A percentile compares a stretch with the other conserved stretches of the same genome.
Evolutionary conservation across 2,329 filamentous ascomycete genomes (phyloP).

Genomic region (Macrophomina phaseolina): DNA sequence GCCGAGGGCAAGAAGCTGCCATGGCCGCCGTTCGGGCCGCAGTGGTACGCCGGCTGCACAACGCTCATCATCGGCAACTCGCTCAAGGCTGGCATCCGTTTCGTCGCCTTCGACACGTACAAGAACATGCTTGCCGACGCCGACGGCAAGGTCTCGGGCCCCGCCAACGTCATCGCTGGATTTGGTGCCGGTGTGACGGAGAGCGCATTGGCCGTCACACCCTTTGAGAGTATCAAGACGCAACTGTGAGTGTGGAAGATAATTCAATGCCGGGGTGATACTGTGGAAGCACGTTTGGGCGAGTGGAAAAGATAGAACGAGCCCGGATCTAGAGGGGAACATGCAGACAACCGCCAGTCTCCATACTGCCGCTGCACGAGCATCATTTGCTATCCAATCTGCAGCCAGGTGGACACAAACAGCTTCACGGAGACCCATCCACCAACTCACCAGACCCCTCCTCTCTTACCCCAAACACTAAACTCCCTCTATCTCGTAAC

Average conservation of each 20-base stretch:
- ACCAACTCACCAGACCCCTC: not conserved
- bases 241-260: slow-evolving; percentile 62
- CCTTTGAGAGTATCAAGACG: slow-evolving; percentile 98
- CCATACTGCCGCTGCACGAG: too few relatives aligned
- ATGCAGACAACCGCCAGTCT: too few relatives aligned
- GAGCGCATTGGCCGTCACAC: slow-evolving; percentile 89
- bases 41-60: slow-evolving; percentile 98
- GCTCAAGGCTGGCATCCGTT: slow-evolving; percentile 92
- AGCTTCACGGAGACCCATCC: not conserved
- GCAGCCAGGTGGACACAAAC: too few relatives aligned
- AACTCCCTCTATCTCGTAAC: not conserved
- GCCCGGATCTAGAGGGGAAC: not conserved
- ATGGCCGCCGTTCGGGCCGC: slow-evolving; percentile 89
- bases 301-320: not conserved
- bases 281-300: too few relatives aligned
- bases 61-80: slow-evolving; percentile 97
- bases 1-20: slow-evolving; percentile 84
- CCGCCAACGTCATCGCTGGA: slow-evolving; percentile 87
- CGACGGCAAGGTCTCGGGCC: slow-evolving; percentile 86
- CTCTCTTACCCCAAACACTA: not conserved
- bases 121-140: slow-evolving; percentile 81
- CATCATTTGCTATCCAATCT: too few relatives aligned
- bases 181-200: slow-evolving; percentile 96
- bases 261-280: not conserved
- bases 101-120: slow-evolving; percentile 96